phyloP scores from a whole-genome alignment of 495 filamentous ascomycete genomes.

The Penicillium salamii region DNA sequence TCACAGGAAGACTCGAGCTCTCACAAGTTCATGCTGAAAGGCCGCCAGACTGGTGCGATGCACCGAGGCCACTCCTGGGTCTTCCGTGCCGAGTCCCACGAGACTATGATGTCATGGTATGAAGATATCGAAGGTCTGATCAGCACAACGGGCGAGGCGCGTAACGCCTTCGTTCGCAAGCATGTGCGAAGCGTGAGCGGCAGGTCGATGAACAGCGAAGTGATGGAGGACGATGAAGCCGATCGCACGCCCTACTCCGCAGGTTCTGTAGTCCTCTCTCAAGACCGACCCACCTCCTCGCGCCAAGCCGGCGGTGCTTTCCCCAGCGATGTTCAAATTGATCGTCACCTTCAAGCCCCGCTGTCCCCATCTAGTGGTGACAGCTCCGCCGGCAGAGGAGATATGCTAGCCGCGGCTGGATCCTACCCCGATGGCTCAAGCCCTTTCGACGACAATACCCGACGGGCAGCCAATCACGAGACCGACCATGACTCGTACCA shows the following conservation, averaged over 20 bases:
- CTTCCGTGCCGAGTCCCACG: constrained; percentile 90
- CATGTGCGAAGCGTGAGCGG: constrained; percentile 75
- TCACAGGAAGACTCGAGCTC: constrained; percentile 80
- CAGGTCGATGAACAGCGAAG: constrained; percentile 65
- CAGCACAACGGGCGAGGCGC: constrained; percentile 84
- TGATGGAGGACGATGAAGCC: constrained; percentile 85
- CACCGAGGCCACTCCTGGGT: constrained; percentile 97
- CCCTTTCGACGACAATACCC: constrained; percentile 16
- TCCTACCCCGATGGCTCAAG: constrained; percentile 50
- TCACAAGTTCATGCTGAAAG: constrained; percentile 98
- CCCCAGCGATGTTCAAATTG: constrained; percentile 79
- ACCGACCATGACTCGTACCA: constrained; percentile 12
- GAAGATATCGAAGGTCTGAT: constrained; percentile 85
- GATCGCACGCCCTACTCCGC: constrained; percentile 69
- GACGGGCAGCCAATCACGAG: constrained; percentile 13
- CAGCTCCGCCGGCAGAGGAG: constrained; percentile 63
- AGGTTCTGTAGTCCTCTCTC: constrained; percentile 45
- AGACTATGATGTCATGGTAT: constrained; percentile 97
- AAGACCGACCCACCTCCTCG: constrained; percentile 45
- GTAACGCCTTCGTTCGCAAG: constrained; percentile 77
- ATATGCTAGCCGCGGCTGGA: constrained; percentile 56
- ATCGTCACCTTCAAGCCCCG: constrained; percentile 73
- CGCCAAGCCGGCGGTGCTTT: constrained; percentile 87
- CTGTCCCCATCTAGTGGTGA: constrained; percentile 72
- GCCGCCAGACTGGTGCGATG: constrained; percentile 87